Base-by-base conservation (phyloP, 1,284 basidiomycete genomes). In the Trichosporon ovoides region DNA sequence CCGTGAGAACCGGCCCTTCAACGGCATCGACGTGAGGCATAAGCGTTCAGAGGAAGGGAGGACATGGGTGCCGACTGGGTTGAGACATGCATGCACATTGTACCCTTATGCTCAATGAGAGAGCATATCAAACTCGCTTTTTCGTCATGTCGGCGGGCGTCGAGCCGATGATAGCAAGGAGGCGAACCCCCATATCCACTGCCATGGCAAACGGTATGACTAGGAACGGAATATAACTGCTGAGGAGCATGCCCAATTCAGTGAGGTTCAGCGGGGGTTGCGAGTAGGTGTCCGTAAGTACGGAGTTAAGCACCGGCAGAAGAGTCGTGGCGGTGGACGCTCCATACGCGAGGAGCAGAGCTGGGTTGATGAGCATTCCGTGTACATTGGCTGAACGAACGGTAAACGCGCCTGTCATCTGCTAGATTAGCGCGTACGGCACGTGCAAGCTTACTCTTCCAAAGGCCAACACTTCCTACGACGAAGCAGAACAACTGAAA, bases 401-500 rank as follows among this genome's bases (percentile, higher is more conserved):
- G 73, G 49, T 74, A 74, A 18, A 74, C 66, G 20, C 73, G 60
- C 43, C 66, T 68, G 53, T 74, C 69, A 63, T 76, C 73, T 73
- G 49, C 1, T 3, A n/a, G 6, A 22, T 56, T 28, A 55, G 46
- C 35, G 34, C 6, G 16, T 10, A 7, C 9, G 3, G 13, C 20
- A 24, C 3, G 22, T 19, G 3, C 6, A 58, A 5, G 67, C 81
- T 56, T 66, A 85, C 88, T 84, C 66, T 80, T 81, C 81, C 83
- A 87, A 7, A 92, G 77, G 0, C 83, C 85, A 16, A 78, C 78
- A 37, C 85, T 80, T 12, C 87, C 87, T 11, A 90, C 58, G 33
- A 88, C 67, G 69, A 91, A 91, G 0, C 86, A 81, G 0, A 89
- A 89, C 0, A 91, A 72, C 71, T 91, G 89, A 72, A 91, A 88